These are phyloP conservation scores for Podochytrium sp. DNA, from an alignment of 192 early-diverging fungal genomes.

Conservation along the genomic window DNA sequence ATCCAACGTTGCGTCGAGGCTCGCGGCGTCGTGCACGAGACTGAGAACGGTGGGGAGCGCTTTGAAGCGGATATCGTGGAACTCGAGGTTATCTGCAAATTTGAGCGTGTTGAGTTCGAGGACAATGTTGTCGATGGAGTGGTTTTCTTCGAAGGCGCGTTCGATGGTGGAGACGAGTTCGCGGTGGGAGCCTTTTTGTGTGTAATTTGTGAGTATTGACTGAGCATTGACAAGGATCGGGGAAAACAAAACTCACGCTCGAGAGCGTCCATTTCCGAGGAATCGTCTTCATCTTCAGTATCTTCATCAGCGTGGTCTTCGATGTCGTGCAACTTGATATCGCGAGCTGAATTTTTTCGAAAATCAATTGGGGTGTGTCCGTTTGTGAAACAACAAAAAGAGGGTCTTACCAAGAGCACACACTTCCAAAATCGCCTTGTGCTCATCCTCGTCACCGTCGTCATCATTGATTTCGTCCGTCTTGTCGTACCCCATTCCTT, in stretches of 20 bases:
- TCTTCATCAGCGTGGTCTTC: conserved; percentile 44
- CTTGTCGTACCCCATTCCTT: conserved; percentile 68
- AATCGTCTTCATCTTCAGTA: conserved; percentile 54
- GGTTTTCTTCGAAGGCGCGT: conserved; percentile 78
- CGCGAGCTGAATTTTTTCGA: neutral
- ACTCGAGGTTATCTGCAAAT: conserved; percentile 82
- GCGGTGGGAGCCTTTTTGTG: conserved; percentile 60
- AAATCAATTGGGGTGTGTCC: too few species aligned
- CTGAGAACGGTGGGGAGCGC: conserved; percentile 76
- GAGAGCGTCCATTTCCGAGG: conserved; percentile 53
- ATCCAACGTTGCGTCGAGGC: conserved; percentile 29
- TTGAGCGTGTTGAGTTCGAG: conserved; percentile 88
- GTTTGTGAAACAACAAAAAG: neutral
- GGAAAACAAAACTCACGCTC: conserved; percentile 5
- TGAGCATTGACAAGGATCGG: neutral
- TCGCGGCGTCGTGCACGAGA: conserved; percentile 53
- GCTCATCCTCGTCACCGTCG: conserved; percentile 59
- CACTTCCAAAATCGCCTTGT: conserved; percentile 52
- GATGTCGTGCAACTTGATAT: conserved; percentile 24
- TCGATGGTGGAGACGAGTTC: conserved; percentile 78
- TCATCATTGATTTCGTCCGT: conserved; percentile 40
- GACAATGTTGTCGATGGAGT: conserved; percentile 72
- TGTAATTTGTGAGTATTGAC: neutral
- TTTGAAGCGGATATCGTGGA: conserved; percentile 75
- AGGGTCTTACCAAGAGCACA: conserved; percentile 1